Conservation (phyloP, 495 filamentous ascomycete genomes). For the Bombardia bombarda region DNA sequence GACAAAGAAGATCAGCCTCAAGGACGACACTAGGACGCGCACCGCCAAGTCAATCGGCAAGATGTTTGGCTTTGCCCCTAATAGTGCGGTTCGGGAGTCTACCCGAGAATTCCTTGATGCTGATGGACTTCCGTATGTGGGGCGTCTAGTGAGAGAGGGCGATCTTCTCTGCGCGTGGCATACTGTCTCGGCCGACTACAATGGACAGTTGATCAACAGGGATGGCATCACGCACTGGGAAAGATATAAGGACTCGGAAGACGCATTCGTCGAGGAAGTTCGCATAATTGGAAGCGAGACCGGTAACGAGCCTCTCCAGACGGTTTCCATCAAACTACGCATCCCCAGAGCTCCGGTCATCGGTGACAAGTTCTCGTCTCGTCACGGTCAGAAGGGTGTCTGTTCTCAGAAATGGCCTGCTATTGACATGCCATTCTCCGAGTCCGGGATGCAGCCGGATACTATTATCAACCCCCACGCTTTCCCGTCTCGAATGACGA, state of each 20-base stretch:
- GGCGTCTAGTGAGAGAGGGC: slow-evolving; percentile 65
- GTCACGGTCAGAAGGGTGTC: slow-evolving; percentile 97
- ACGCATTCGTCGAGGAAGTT: slow-evolving; percentile 85
- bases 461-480: slow-evolving; percentile 99
- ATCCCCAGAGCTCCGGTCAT: slow-evolving; percentile 87
- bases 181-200: slow-evolving; percentile 71
- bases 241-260: slow-evolving; percentile 85
- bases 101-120: slow-evolving; percentile 65
- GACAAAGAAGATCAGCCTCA: slow-evolving; percentile 78
- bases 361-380: slow-evolving; percentile 97
- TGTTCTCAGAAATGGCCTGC: slow-evolving; percentile 94
- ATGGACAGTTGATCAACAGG: slow-evolving; percentile 65
- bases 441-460: slow-evolving; percentile 94
- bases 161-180: slow-evolving; percentile 83
- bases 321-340: slow-evolving; percentile 84
- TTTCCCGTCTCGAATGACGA: slow-evolving; percentile 99
- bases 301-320: slow-evolving; percentile 74
- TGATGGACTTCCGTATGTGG: slow-evolving; percentile 78
- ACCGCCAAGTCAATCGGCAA: slow-evolving; percentile 53
- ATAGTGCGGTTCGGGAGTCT: slow-evolving; percentile 52
- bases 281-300: slow-evolving; percentile 76
- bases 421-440: slow-evolving; percentile 93
- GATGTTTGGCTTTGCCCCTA: slow-evolving; percentile 80
- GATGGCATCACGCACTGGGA: slow-evolving; percentile 76
- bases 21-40: slow-evolving; percentile 56